These are phyloP conservation scores for Peronospora farinosa DNA, from an alignment of 352 stramenopile species.

Conservation along the genomic window DNA sequence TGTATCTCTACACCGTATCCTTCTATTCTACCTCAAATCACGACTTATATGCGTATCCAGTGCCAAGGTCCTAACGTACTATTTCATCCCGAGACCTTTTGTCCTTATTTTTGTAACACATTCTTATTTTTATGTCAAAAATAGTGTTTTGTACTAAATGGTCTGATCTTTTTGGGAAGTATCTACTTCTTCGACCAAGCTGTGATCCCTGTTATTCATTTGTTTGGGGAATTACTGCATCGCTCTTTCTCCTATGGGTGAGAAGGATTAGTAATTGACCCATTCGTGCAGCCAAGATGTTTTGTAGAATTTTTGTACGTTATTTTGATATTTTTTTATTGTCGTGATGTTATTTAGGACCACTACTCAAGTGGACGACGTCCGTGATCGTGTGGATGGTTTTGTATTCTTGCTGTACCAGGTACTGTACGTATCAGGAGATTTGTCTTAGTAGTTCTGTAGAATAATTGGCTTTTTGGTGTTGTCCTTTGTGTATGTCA, in stretches of 20 bases:
- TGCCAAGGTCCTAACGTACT: constrained; percentile 46
- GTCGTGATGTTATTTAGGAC: constrained; percentile 21
- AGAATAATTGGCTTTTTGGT: not conserved
- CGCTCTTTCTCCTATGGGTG: constrained; percentile 59
- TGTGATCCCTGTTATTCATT: constrained; percentile 83
- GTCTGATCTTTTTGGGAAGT: constrained; percentile 83
- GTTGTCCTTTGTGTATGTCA: constrained; percentile 8
- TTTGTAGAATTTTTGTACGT: not conserved
- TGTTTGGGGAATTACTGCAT: constrained; percentile 81
- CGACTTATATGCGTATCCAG: constrained; percentile 79
- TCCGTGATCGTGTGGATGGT: constrained; percentile 69
- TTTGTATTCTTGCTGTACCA: constrained; percentile 87
- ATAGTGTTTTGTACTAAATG: constrained; percentile 85
- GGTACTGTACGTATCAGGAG: constrained; percentile 16
- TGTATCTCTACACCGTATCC: constrained; percentile 79
- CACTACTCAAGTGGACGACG: constrained; percentile 52
- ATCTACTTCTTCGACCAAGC: constrained; percentile 86
- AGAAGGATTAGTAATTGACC: constrained; percentile 1
- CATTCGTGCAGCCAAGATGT: not conserved
- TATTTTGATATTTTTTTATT: not conserved
- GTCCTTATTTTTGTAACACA: not conserved
- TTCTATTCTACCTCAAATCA: constrained; percentile 83
- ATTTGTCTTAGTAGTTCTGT: not conserved
- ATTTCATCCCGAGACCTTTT: not conserved
- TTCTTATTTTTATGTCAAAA: too few species aligned